phyloP scores from a whole-genome alignment of 768 basidiomycete species.

The Mycena pura region DNA sequence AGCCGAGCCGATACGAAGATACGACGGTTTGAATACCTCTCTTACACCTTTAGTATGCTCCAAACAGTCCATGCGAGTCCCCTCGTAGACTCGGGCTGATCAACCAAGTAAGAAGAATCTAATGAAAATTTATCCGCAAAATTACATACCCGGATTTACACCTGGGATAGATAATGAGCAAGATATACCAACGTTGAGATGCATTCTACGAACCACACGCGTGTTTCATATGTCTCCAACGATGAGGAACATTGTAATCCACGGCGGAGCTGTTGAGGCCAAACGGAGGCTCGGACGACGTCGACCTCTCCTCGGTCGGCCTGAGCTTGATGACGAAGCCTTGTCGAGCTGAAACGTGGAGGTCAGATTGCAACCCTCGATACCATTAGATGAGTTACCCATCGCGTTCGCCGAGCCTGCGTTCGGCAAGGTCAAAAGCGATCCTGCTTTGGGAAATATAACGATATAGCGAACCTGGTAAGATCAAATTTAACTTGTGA shows the following conservation, averaged over 20 bases:
- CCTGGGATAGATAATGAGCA: conserved; percentile 38
- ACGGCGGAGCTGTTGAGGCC: conserved; percentile 50
- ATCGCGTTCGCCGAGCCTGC: conserved; percentile 74
- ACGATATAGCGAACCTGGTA: too few relatives aligned
- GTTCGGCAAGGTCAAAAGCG: too few relatives aligned
- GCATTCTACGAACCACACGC: conserved; percentile 47
- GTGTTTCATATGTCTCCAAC: conserved; percentile 79
- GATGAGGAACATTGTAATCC: conserved; percentile 48
- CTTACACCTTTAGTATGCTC: conserved; percentile 65
- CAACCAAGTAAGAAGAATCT: conserved; percentile 22
- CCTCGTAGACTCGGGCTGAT: conserved; percentile 51
- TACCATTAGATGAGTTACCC: conserved; percentile 37
- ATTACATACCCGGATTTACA: conserved; percentile 65
- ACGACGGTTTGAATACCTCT: neutral
- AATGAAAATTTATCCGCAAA: neutral
- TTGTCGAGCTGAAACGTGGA: conserved; percentile 66
- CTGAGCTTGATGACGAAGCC: conserved; percentile 85
- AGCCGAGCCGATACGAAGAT: conserved; percentile 23
- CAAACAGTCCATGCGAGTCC: conserved; percentile 69
- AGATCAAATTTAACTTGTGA: conserved; percentile 76
- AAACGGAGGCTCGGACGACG: conserved; percentile 77
- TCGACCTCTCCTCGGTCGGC: conserved; percentile 71
- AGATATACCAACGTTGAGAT: neutral
- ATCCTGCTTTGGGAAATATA: too few relatives aligned
- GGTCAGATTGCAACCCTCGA: conserved; percentile 8